Conservation (phyloP, 208 protist species). For the Trypanosoma cruzi region DNA sequence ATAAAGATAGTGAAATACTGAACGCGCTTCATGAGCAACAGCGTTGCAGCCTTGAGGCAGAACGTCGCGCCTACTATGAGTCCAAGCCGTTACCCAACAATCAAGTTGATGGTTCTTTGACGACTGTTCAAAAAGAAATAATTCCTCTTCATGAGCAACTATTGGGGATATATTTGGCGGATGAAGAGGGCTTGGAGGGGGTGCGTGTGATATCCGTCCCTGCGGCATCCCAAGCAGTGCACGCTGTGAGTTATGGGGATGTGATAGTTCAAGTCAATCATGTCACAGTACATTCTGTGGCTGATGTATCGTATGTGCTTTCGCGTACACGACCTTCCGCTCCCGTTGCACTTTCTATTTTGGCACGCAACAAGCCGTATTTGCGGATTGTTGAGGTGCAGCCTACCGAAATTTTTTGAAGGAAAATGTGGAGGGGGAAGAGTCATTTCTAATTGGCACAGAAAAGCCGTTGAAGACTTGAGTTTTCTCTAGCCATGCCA, state of each 20-base stretch:
- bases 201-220: slow-evolving; percentile 16
- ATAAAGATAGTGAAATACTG: slow-evolving; percentile 11
- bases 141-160: slow-evolving; percentile 16
- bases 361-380: not conserved
- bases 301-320: slow-evolving; percentile 24
- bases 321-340: slow-evolving; percentile 7
- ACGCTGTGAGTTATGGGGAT: slow-evolving; percentile 5
- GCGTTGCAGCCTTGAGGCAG: not conserved
- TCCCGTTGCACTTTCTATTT: slow-evolving; percentile 10
- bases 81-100: not conserved
- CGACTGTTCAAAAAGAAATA: not conserved
- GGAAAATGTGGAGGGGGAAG: not conserved
- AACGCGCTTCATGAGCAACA: slow-evolving; percentile 4
- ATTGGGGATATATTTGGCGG: slow-evolving; percentile 9
- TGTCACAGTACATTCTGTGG: slow-evolving; percentile 23
- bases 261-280: slow-evolving; percentile 23
- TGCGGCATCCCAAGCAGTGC: slow-evolving; percentile 10
- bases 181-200: slow-evolving; percentile 9
- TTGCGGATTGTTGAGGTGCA: slow-evolving; percentile 10
- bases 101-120: not conserved
- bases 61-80: not conserved
- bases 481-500: not conserved
- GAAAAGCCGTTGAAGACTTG: not conserved
- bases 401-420: slow-evolving; percentile 11
- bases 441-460: not conserved